These are phyloP conservation scores for Nadsonia fulvescens DNA, from an alignment of 805 yeast genomes.

Conservation along the genomic window DNA sequence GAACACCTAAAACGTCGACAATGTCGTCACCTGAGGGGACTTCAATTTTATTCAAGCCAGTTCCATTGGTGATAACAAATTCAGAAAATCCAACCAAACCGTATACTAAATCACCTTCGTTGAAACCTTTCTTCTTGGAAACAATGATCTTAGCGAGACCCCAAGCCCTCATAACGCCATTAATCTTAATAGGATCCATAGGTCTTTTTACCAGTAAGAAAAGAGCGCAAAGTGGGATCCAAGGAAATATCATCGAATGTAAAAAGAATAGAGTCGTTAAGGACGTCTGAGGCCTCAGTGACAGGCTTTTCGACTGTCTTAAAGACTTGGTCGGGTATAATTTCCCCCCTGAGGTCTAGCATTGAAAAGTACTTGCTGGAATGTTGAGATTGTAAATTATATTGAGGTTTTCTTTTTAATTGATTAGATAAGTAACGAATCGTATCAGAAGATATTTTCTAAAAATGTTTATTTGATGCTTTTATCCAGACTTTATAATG, in stretches of 20 bases:
- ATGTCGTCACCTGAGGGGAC: conserved; percentile 5
- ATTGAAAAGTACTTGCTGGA: too few species aligned
- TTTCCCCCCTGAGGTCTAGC: too few species aligned
- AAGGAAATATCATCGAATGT: conserved; percentile 4
- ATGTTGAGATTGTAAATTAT: too few species aligned
- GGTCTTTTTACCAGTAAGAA: conserved; percentile 4
- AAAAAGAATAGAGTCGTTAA: too few species aligned
- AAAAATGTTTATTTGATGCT: too few species aligned
- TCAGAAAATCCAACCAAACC: conserved; percentile 4
- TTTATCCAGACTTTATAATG: too few species aligned
- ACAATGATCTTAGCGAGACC: conserved; percentile 6
- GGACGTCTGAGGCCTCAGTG: too few species aligned
- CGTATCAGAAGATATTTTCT: too few species aligned
- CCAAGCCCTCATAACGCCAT: conserved; percentile 5
- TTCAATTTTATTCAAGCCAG: conserved; percentile 4
- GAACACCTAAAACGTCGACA: conserved; percentile 6
- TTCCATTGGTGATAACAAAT: conserved; percentile 2
- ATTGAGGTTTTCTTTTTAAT: too few species aligned
- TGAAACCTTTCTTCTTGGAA: conserved; percentile 5
- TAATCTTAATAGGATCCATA: conserved; percentile 6
- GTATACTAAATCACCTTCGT: conserved; percentile 2
- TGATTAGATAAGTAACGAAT: too few species aligned
- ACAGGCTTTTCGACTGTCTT: too few species aligned
- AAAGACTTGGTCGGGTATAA: too few species aligned
- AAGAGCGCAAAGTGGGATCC: conserved; percentile 7